These are phyloP conservation scores for Avena atlantica DNA, from an alignment of 176 grass and related monocot genomes.

Conservation along the genomic window DNA sequence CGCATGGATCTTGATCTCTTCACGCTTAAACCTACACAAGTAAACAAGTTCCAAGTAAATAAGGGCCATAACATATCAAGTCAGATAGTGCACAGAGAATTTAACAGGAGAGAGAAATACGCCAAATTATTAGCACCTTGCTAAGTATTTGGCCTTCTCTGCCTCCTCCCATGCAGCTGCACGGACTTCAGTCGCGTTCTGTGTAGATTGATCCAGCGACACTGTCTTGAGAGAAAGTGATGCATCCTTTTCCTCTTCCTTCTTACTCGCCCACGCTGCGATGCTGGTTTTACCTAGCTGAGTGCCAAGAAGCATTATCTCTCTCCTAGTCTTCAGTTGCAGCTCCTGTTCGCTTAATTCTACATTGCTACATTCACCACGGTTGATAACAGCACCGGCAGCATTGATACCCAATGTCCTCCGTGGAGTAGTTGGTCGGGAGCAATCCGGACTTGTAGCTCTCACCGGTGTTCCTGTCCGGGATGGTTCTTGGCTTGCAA, in stretches of 20 bases:
- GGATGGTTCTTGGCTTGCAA: constrained; percentile 95
- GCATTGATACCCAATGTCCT: constrained; percentile 54
- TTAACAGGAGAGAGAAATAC: background rate
- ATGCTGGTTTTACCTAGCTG: constrained; percentile 93
- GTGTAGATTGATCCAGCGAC: constrained; percentile 52
- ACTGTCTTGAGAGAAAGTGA: constrained; percentile 61
- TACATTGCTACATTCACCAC: constrained; percentile 50
- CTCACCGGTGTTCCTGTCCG: constrained; percentile 83
- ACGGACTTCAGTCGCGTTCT: constrained; percentile 64
- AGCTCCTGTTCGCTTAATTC: constrained; percentile 79
- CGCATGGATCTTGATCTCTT: constrained; percentile 95
- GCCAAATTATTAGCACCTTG: constrained; percentile 56
- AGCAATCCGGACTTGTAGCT: constrained; percentile 81
- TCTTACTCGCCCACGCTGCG: constrained; percentile 92
- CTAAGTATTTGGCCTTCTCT: constrained; percentile 86
- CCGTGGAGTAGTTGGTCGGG: constrained; percentile 69
- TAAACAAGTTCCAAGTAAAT: background rate
- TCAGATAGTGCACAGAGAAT: background rate
- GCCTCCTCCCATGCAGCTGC: constrained; percentile 93
- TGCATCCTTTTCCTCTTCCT: constrained; percentile 82
- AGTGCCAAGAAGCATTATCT: constrained; percentile 94
- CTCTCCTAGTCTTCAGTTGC: constrained; percentile 79
- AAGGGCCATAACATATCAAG: constrained; percentile 23
- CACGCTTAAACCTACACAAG: constrained; percentile 76
- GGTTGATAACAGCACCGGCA: constrained; percentile 33